Conservation (phyloP, 257 asterid species). For the Nicotiana tabacum region DNA sequence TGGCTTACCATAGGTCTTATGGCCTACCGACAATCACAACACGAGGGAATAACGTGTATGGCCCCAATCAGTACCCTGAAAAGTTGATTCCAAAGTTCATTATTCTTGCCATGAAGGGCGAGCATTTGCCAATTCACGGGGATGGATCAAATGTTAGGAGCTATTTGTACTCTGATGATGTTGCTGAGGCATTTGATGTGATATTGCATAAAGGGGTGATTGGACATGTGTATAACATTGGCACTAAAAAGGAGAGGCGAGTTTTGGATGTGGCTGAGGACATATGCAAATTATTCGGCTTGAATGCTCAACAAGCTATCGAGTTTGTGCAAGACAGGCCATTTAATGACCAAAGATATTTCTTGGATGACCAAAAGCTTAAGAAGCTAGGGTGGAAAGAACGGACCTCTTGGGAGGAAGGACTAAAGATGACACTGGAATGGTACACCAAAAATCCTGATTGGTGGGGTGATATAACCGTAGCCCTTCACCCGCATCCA, state of each 20-base stretch:
- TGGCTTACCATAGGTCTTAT: conserved; percentile 14
- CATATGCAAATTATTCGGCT: conserved; percentile 8
- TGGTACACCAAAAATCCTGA: conserved; percentile 12
- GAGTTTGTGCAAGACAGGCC: conserved; percentile 14
- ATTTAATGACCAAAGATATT: conserved; percentile 15
- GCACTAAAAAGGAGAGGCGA: conserved; percentile 16
- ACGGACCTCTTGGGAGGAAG: conserved; percentile 11
- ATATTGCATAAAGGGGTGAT: conserved; percentile 9
- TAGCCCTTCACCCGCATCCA: conserved; percentile 17
- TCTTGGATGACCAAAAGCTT: conserved; percentile 18
- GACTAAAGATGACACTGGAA: conserved; percentile 13
- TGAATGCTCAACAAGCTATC: conserved; percentile 3
- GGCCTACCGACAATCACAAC: conserved; percentile 11
- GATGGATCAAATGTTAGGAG: conserved; percentile 13
- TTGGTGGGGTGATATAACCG: conserved; percentile 20
- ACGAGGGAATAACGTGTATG: conserved; percentile 18
- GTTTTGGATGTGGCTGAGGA: conserved; percentile 15
- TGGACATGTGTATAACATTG: conserved; percentile 18
- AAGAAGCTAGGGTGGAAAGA: conserved; percentile 14
- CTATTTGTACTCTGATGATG: conserved; percentile 11
- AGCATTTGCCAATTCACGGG: conserved; percentile 13
- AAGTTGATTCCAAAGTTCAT: conserved; percentile 20
- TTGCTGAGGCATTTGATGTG: conserved; percentile 19
- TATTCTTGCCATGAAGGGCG: conserved; percentile 12
- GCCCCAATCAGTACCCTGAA: conserved; percentile 19